Conservation (phyloP, 768 basidiomycete species). For the Pleurotus eryngii region DNA sequence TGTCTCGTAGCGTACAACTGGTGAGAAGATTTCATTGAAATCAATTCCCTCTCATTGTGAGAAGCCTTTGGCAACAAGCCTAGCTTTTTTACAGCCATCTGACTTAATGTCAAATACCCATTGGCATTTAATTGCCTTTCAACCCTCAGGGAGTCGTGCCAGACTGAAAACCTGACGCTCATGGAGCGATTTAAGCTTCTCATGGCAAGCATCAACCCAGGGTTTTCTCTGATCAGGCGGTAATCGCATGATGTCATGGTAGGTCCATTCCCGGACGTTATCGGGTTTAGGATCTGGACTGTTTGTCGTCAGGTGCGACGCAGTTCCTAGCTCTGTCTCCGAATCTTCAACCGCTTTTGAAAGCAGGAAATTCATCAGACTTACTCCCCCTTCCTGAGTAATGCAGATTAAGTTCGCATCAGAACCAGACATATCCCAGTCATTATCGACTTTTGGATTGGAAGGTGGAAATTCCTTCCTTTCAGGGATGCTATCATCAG, state of each 20-base stretch:
- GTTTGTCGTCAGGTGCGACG: not conserved
- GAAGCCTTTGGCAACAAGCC: no score
- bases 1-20: no score
- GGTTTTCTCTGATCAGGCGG: not conserved
- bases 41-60: conserved; percentile 13
- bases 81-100: no score
- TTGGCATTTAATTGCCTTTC: not conserved
- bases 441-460: not conserved
- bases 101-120: no score
- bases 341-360: not conserved
- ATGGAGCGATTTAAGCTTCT: not conserved
- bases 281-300: not conserved
- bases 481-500: no score
- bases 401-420: no score
- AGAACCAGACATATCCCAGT: not conserved
- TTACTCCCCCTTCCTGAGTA: no score
- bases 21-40: conserved; percentile 12
- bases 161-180: conserved; percentile 1
- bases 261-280: not conserved
- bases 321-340: not conserved
- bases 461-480: no score
- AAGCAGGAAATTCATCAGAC: no score
- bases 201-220: not conserved
- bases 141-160: conserved; percentile 8
- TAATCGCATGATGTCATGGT: not conserved